Evolutionary conservation across 768 basidiomycete genomes (phyloP), one percentile per base, ranked within the genome.

Genomic region (Gloeopeniophorella convolvens): DNA sequence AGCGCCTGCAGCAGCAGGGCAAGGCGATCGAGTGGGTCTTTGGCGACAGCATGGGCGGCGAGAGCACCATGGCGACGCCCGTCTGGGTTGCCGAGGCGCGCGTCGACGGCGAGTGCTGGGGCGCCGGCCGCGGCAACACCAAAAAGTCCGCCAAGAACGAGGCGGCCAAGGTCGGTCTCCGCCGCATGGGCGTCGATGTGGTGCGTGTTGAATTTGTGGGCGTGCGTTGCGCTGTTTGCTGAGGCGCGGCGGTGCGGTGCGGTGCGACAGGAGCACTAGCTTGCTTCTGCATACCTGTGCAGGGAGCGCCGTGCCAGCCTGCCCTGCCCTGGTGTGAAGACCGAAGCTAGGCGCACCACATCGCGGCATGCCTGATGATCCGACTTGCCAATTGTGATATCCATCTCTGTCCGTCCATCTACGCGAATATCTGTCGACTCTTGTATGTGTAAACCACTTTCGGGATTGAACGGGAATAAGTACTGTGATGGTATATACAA

Each of bases 111-210:
- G 70, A 77, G 46, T 67, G 73, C 40, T 73, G 74, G 66, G 87
- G 85, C 4, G 62, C 62, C 11, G 88, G 88, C 1, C 72, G 68
- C 47, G 88, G 85, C 9, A 77, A 75, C 56, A 89, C 85, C 34
- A 91, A 90, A 75, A 86, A 83, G 63, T 75, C 77, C 1, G 88
- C 88, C 1, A 74, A 82, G 61, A 88, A 89, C 60, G 87, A 87
- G 62, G 88, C 88, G 4, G 88, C 88, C 26, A 89, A 86, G 64
- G 70, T 79, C 57, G 87, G 85, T 3, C 70, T 89, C 54, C 64
- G 70, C 60, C 74, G 67, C 49, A 57, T 89, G 63, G 83, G 79
- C 2, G 71, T 85, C 40, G 54, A 68, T 34, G 78, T 79, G 41
- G 74, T 73, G 61, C 67, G 74, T 72, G 46, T 34, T n/a, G n/a